Evolutionary conservation across 2,329 filamentous ascomycete genomes (phyloP).

Genomic region (Ophiostoma australiae): DNA sequence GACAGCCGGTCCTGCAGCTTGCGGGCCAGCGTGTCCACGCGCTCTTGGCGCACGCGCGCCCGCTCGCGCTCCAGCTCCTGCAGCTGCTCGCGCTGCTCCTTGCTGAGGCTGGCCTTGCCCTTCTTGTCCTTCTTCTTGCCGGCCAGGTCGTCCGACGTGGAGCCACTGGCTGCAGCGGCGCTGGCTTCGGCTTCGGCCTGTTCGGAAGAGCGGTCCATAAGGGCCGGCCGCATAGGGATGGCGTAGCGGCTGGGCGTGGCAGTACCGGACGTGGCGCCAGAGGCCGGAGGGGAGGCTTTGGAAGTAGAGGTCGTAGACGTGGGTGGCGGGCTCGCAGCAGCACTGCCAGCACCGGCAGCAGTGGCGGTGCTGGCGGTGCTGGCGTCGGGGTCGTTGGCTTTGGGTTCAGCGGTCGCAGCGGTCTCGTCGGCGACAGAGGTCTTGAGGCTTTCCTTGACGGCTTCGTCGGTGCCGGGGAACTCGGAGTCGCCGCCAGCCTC

Average conservation of each 20-base stretch:
- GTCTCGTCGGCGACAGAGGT: conserved; percentile 33
- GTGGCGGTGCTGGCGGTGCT: background rate
- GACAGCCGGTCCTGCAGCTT: conserved; percentile 87
- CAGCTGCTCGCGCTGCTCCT: conserved; percentile 90
- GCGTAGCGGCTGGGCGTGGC: conserved; percentile 41
- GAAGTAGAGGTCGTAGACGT: conserved; percentile 18
- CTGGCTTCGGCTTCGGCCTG: conserved; percentile 66
- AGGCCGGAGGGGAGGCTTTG: conserved; percentile 32
- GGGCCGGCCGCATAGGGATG: conserved; percentile 74
- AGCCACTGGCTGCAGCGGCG: conserved; percentile 41
- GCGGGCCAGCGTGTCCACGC: conserved; percentile 73
- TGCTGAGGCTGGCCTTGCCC: conserved; percentile 78
- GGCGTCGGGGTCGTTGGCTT: background rate
- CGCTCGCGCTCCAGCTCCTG: conserved; percentile 85
- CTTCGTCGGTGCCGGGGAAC: conserved; percentile 52
- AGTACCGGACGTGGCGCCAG: conserved; percentile 33
- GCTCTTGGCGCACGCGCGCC: conserved; percentile 73
- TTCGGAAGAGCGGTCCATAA: conserved; percentile 78
- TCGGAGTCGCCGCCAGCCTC: conserved; percentile 40
- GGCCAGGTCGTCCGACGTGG: conserved; percentile 45
- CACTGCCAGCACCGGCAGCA: no score
- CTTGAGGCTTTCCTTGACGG: conserved; percentile 50
- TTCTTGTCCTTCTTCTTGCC: conserved; percentile 52
- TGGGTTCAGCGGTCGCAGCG: conserved; percentile 16
- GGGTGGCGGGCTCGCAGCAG: background rate